A percentile compares a stretch with the other conserved stretches of the same genome.
Conservation (phyloP, 2,329 filamentous ascomycete genomes). For the Colletotrichum trifolii region DNA sequence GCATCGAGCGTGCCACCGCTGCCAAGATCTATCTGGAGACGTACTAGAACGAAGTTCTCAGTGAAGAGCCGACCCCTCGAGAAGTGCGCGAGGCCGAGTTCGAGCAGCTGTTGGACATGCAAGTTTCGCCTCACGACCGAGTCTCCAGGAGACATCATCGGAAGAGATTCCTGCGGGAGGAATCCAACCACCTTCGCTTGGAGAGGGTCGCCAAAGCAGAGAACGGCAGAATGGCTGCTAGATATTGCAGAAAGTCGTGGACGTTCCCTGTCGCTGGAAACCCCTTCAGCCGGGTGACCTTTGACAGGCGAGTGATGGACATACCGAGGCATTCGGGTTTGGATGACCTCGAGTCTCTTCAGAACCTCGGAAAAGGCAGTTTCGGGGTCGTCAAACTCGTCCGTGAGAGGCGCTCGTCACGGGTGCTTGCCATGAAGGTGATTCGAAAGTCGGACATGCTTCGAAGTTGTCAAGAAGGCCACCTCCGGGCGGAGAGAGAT, state of each 20-base stretch:
- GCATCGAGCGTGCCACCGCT: conserved; percentile 81
- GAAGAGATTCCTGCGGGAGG: conserved; percentile 62
- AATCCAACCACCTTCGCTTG: conserved; percentile 59
- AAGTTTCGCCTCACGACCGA: conserved; percentile 51
- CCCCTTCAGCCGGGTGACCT: background rate
- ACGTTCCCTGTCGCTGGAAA: too few species aligned
- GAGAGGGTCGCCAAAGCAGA: conserved; percentile 23
- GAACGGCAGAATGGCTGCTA: conserved; percentile 20
- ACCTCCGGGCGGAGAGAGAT: conserved; percentile 89
- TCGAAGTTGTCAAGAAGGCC: conserved; percentile 89
- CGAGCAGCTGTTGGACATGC: conserved; percentile 70
- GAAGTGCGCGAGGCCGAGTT: conserved; percentile 70
- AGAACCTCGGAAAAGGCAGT: conserved; percentile 90
- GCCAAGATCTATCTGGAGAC: conserved; percentile 90
- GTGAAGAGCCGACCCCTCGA: conserved; percentile 59
- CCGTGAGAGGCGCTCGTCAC: conserved; percentile 61
- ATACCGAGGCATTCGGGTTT: conserved; percentile 26
- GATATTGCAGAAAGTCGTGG: background rate
- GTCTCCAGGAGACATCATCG: conserved; percentile 64
- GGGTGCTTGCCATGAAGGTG: conserved; percentile 95
- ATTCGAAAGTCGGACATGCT: conserved; percentile 96
- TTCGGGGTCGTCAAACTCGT: conserved; percentile 94
- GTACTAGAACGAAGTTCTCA: conserved; percentile 79
- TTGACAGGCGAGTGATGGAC: background rate
- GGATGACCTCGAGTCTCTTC: conserved; percentile 80